Conservation (phyloP, 345 rosid species). For the Acer campestre region DNA sequence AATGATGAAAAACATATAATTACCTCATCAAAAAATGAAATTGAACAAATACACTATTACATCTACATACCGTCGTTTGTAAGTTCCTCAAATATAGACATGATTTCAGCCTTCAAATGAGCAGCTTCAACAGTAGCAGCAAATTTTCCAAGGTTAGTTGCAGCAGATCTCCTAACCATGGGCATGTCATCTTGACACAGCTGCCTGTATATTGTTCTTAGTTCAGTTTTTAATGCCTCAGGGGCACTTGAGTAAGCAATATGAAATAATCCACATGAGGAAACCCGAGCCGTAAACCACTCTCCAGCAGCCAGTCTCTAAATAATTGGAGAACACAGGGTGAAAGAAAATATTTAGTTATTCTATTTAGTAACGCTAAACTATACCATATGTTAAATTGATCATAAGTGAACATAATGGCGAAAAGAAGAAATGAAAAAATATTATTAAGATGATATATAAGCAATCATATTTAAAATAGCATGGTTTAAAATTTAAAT, state of each 20-base stretch:
- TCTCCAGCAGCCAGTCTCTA: constrained; percentile 84
- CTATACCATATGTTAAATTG: neutral
- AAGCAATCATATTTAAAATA: neutral
- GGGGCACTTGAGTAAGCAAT: constrained; percentile 78
- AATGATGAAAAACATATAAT: neutral
- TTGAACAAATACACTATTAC: neutral
- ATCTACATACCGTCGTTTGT: constrained; percentile 67
- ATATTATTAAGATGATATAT: neutral
- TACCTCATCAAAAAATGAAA: neutral
- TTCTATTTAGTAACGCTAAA: constrained; percentile 1
- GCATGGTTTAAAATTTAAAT: neutral
- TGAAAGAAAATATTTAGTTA: neutral
- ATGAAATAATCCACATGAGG: constrained; percentile 79
- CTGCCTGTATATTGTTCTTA: constrained; percentile 61
- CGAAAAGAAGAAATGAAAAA: neutral
- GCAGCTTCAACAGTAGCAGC: constrained; percentile 76
- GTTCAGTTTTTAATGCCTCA: constrained; percentile 58
- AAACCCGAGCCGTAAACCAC: constrained; percentile 85
- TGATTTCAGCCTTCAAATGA: constrained; percentile 65
- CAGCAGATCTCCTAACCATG: constrained; percentile 89
- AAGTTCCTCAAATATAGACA: constrained; percentile 78
- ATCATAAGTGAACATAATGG: neutral
- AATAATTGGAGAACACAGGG: constrained; percentile 9
- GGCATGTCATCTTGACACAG: constrained; percentile 92
- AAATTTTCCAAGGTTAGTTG: constrained; percentile 75